A percentile compares a stretch with the other conserved stretches of the same genome.
phyloP scores from a whole-genome alignment of 192 early-diverging fungal genomes.

The Backusella psychrophila region DNA sequence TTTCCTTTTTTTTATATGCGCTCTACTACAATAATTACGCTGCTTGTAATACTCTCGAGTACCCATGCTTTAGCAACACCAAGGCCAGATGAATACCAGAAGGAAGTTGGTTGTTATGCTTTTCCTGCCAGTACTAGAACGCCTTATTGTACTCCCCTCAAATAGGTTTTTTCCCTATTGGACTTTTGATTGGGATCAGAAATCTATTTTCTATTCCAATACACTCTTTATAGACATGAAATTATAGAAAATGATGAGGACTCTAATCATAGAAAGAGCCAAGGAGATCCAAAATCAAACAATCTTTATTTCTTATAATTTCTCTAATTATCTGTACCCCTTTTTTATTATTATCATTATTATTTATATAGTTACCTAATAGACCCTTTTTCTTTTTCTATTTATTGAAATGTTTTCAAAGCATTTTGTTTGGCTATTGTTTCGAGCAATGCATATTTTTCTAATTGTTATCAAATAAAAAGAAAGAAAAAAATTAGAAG shows the following conservation, averaged over 20 bases:
- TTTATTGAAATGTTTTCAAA: neutral
- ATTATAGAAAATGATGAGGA: neutral
- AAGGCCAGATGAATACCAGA: neutral
- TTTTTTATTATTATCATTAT: neutral
- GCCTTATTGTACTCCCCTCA: slow-evolving; percentile 2
- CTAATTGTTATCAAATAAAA: neutral
- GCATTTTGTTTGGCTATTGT: neutral
- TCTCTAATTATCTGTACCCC: neutral
- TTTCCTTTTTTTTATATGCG: neutral
- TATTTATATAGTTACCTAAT: neutral
- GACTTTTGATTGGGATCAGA: neutral
- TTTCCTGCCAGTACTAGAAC: slow-evolving; percentile 7
- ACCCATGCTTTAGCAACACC: neutral
- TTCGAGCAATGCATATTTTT: neutral
- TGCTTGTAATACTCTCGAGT: neutral
- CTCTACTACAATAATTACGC: neutral
- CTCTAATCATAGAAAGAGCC: neutral
- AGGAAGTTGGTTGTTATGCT: neutral
- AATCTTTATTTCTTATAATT: neutral
- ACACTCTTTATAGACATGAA: neutral
- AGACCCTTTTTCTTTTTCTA: neutral
- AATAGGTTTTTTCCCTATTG: neutral
- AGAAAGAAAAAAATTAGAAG: neutral
- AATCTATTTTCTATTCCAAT: neutral
- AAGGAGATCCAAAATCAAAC: neutral